Conservation (phyloP, 169 alveolate species). For the Babesia gibsoni region DNA sequence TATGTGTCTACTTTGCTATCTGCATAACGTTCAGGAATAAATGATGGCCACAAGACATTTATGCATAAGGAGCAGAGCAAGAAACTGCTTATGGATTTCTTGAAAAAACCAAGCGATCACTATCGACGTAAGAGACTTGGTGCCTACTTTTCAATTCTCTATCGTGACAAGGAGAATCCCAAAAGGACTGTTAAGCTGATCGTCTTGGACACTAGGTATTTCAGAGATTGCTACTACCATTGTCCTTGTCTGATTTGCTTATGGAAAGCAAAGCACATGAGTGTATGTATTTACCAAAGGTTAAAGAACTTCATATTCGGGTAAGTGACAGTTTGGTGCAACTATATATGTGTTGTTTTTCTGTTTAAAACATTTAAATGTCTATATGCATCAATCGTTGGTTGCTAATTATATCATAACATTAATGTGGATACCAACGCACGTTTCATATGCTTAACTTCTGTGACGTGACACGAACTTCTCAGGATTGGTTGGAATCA, state of each 20-base stretch:
- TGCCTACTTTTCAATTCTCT: slow-evolving; percentile 75
- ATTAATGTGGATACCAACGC: too few relatives aligned
- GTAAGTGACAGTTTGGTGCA: too few relatives aligned
- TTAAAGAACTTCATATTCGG: slow-evolving; percentile 63
- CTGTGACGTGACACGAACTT: too few relatives aligned
- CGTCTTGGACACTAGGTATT: slow-evolving; percentile 75
- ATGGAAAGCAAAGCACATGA: slow-evolving; percentile 10
- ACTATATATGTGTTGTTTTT: too few relatives aligned
- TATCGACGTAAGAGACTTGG: slow-evolving; percentile 78
- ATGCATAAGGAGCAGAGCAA: slow-evolving; percentile 67
- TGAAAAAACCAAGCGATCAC: slow-evolving; percentile 74
- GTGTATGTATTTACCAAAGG: slow-evolving; percentile 27
- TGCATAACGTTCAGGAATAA: slow-evolving; percentile 36
- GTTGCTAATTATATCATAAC: not conserved
- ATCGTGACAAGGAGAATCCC: slow-evolving; percentile 72
- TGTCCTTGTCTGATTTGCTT: slow-evolving; percentile 61
- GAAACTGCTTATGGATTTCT: slow-evolving; percentile 67
- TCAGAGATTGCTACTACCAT: slow-evolving; percentile 71
- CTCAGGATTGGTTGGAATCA: slow-evolving; percentile 68
- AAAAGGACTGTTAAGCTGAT: slow-evolving; percentile 74
- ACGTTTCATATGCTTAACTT: too few relatives aligned
- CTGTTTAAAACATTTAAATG: not conserved
- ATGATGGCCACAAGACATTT: slow-evolving; percentile 74
- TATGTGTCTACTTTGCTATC: not conserved
- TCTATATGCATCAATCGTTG: not conserved